phyloP scores from a whole-genome alignment of 495 filamentous ascomycete genomes.

The Achaetomiella virescens region DNA sequence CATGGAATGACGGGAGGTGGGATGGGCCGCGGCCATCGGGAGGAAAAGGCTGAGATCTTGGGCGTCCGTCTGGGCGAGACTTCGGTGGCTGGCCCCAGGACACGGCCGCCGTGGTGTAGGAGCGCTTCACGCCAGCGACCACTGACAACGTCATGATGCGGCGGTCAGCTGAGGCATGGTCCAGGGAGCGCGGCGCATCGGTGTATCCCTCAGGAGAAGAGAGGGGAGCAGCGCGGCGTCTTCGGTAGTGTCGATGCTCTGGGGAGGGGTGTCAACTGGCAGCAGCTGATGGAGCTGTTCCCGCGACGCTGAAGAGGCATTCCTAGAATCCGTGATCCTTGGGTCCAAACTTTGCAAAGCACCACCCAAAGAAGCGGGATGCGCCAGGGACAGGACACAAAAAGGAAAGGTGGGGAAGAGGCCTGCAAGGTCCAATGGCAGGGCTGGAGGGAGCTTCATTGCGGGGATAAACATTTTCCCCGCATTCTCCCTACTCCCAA shows the following conservation, averaged over 20 bases:
- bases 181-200: neutral
- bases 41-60: conserved; percentile 1
- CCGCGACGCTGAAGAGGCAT: too few species aligned
- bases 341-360: too few species aligned
- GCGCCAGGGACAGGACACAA: too few species aligned
- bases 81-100: conserved; percentile 6
- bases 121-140: conserved; percentile 21
- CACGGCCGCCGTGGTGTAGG: conserved; percentile 19
- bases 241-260: too few species aligned
- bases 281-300: too few species aligned
- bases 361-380: too few species aligned
- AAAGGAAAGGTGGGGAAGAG: too few species aligned
- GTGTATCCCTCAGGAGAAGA: too few species aligned
- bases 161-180: neutral
- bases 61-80: neutral
- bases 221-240: too few species aligned
- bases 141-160: conserved; percentile 12
- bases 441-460: neutral
- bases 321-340: too few species aligned
- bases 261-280: too few species aligned
- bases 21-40: neutral
- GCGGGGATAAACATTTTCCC: conserved; percentile 23
- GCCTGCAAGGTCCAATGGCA: neutral
- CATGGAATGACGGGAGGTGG: neutral
- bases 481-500: neutral